Evolutionary conservation across 2,329 filamentous ascomycete species (phyloP).

Genomic region (Hortaea sp.): DNA sequence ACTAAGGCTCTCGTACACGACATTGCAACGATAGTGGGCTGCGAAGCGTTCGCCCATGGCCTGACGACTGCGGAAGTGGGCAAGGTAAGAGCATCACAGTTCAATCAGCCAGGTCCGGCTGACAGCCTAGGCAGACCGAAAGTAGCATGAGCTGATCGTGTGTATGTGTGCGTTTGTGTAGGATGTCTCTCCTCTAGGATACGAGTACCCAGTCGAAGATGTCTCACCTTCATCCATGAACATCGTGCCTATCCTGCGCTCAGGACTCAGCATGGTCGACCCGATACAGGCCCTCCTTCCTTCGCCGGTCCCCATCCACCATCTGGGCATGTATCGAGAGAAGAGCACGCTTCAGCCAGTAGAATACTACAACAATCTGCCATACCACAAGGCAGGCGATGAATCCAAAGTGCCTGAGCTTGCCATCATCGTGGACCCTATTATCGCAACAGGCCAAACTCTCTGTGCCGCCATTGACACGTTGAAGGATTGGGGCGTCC

Average conservation of each 20-base stretch:
- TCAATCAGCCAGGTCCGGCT: conserved; percentile 12
- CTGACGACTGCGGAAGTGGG: conserved; percentile 49
- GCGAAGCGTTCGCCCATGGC: conserved; percentile 63
- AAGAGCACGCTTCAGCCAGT: conserved; percentile 78
- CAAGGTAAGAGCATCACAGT: conserved; percentile 45
- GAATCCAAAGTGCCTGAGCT: conserved; percentile 44
- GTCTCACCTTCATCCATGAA: conserved; percentile 60
- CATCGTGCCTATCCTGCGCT: conserved; percentile 85
- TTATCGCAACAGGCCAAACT: conserved; percentile 89
- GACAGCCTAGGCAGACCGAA: conserved; percentile 8
- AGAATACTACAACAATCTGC: conserved; percentile 97
- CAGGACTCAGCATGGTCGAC: conserved; percentile 83
- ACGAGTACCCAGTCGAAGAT: conserved; percentile 57
- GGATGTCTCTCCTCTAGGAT: conserved; percentile 71
- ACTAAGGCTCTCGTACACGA: conserved; percentile 78
- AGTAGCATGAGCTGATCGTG: conserved; percentile 5
- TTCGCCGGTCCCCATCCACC: conserved; percentile 69
- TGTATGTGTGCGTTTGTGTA: conserved; percentile 26
- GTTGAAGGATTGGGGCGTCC: conserved; percentile 82
- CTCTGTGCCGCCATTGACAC: conserved; percentile 83
- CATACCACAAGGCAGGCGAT: conserved; percentile 50
- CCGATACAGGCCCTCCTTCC: conserved; percentile 78
- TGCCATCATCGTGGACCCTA: conserved; percentile 79
- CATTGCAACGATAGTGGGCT: conserved; percentile 70
- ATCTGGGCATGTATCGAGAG: conserved; percentile 90